Conservation (phyloP, 2,329 filamentous ascomycete species). For the Trichophyton benhamiae region DNA sequence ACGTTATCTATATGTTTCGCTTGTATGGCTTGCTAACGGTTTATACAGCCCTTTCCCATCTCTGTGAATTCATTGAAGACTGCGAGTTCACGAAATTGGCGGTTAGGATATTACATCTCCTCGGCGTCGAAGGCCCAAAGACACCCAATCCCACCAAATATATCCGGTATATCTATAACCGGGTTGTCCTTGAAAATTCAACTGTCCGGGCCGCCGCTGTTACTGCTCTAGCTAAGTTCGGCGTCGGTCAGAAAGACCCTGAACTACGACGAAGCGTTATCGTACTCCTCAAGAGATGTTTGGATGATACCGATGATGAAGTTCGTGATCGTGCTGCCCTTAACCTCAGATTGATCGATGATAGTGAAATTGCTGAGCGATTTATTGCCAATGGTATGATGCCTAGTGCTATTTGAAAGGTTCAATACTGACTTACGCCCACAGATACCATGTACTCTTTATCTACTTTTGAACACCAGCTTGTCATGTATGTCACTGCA, state of each 20-base stretch:
- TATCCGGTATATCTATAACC: conserved; percentile 98
- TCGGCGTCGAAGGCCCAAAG: conserved; percentile 89
- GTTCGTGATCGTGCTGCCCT: conserved; percentile 90
- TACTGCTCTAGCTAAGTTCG: conserved; percentile 91
- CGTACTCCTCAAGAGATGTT: conserved; percentile 79
- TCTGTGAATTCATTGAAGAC: conserved; percentile 98
- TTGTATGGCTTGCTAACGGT: conserved; percentile 5
- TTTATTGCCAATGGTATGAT: conserved; percentile 83
- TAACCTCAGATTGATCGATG: conserved; percentile 81
- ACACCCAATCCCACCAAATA: conserved; percentile 96
- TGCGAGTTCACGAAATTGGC: conserved; percentile 98
- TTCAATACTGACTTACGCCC: conserved; percentile 4
- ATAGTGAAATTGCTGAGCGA: conserved; percentile 69
- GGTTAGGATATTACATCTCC: conserved; percentile 83
- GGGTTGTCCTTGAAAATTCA: conserved; percentile 92
- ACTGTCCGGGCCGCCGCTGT: conserved; percentile 91
- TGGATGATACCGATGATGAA: conserved; percentile 96
- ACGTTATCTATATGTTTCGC: not conserved
- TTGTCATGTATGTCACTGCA: conserved; percentile 94
- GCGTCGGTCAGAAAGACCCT: conserved; percentile 87
- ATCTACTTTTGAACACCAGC: conserved; percentile 87
- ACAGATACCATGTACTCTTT: conserved; percentile 89
- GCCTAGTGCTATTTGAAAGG: not conserved
- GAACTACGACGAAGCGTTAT: conserved; percentile 94
- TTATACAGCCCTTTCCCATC: conserved; percentile 62